These are phyloP conservation scores for Neofusicoccum parvum DNA, from an alignment of 2,329 filamentous ascomycete genomes.

Conservation along the genomic window DNA sequence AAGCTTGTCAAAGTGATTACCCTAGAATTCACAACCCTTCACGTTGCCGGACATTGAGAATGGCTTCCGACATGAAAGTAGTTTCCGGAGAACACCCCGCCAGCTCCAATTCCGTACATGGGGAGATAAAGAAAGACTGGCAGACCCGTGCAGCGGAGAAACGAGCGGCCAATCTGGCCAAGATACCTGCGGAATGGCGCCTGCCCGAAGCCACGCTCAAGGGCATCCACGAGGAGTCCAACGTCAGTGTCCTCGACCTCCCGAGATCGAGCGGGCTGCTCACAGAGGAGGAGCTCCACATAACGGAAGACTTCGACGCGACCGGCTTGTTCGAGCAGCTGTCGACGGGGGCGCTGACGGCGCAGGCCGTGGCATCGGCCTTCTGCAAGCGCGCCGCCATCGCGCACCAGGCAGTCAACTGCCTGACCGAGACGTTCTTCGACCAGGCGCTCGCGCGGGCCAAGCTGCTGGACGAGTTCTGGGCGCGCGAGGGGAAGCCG, in stretches of 20 bases:
- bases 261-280: slow-evolving; percentile 33
- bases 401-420: slow-evolving; percentile 59
- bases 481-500: slow-evolving; percentile 41
- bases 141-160: slow-evolving; percentile 34
- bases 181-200: slow-evolving; percentile 28
- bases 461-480: slow-evolving; percentile 40
- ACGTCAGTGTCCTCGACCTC: slow-evolving; percentile 11
- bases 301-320: slow-evolving; percentile 41
- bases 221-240: background rate
- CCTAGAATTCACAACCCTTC: background rate
- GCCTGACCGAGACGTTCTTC: slow-evolving; percentile 49
- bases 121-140: slow-evolving; percentile 28
- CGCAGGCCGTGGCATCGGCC: slow-evolving; percentile 52
- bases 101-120: background rate
- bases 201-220: background rate
- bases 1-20: no score
- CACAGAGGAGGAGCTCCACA: slow-evolving; percentile 33
- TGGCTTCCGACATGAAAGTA: background rate
- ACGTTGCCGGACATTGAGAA: background rate
- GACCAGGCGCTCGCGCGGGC: slow-evolving; percentile 43
- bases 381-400: slow-evolving; percentile 57
- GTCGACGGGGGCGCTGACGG: slow-evolving; percentile 28
- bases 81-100: background rate
- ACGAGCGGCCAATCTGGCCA: slow-evolving; percentile 28
- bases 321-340: slow-evolving; percentile 35